Evolutionary conservation across 257 asterid genomes (phyloP).

Genomic region (Eucommia ulmoides): DNA sequence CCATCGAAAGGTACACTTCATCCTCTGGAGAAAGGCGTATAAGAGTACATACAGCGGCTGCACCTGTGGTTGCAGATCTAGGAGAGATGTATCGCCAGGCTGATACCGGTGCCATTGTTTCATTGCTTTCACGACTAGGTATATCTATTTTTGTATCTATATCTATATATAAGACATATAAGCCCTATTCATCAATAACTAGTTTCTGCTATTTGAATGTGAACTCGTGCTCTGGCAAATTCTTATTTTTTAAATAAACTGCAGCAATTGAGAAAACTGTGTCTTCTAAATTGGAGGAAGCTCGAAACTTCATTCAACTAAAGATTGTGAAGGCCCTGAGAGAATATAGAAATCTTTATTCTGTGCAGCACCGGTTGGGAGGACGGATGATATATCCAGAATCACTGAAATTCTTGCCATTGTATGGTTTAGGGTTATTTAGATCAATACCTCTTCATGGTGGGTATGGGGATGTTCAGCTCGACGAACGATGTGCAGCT

Average conservation of each 20-base stretch:
- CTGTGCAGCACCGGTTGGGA: conserved; percentile 81
- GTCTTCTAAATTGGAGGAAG: conserved; percentile 87
- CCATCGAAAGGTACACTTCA: conserved; percentile 73
- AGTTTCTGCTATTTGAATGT: background rate
- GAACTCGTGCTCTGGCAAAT: background rate
- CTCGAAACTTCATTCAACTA: conserved; percentile 56
- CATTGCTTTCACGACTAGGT: conserved; percentile 90
- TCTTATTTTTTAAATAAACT: conserved; percentile 7
- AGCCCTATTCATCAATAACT: conserved; percentile 2
- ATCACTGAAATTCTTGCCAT: conserved; percentile 55
- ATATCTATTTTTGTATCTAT: too few species aligned
- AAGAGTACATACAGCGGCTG: conserved; percentile 95
- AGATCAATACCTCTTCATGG: conserved; percentile 84
- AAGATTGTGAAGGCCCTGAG: conserved; percentile 82
- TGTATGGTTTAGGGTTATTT: conserved; percentile 59
- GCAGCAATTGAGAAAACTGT: conserved; percentile 92
- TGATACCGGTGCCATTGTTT: conserved; percentile 78
- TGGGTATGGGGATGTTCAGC: conserved; percentile 74
- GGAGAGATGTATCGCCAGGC: conserved; percentile 95
- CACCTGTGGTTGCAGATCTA: conserved; percentile 88
- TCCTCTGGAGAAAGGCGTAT: conserved; percentile 98
- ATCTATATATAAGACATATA: too few species aligned
- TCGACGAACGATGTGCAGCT: conserved; percentile 66
- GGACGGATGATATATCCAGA: conserved; percentile 94
- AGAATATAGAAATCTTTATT: conserved; percentile 86